phyloP scores from a whole-genome alignment of 805 yeast species.

The Spathaspora arborariae region DNA sequence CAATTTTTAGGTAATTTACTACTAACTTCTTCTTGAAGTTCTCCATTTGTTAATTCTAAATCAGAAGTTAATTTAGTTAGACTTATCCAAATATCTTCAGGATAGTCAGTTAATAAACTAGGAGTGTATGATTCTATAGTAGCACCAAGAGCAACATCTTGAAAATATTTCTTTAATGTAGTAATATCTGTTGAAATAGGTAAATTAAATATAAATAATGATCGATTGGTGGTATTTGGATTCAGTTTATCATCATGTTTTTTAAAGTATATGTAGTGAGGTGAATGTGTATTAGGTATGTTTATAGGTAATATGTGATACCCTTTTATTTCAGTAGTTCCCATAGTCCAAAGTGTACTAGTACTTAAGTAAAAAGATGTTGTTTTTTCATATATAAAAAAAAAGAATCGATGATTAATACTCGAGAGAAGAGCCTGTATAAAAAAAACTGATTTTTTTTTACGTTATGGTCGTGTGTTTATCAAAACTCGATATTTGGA shows the following conservation, averaged over 20 bases:
- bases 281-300: conserved; percentile 32
- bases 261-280: conserved; percentile 62
- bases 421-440: no score
- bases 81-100: conserved; percentile 48
- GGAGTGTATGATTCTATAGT: conserved; percentile 47
- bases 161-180: conserved; percentile 54
- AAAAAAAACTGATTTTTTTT: no score
- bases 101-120: conserved; percentile 35
- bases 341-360: neutral
- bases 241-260: conserved; percentile 52
- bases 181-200: conserved; percentile 60
- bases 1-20: conserved; percentile 66
- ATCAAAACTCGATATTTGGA: neutral
- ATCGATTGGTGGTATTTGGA: conserved; percentile 44
- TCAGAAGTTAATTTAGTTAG: conserved; percentile 60
- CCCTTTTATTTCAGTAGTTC: conserved; percentile 49
- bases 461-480: neutral
- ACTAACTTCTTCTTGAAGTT: conserved; percentile 17
- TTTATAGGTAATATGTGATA: conserved; percentile 48
- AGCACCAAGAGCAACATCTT: conserved; percentile 59
- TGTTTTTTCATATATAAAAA: neutral
- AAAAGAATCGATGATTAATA: neutral
- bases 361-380: neutral
- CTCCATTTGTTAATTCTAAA: conserved; percentile 30
- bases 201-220: conserved; percentile 72